Evolutionary conservation across 2,329 filamentous ascomycete genomes (phyloP).

Genomic region (Aspergillus puulaauensis): DNA sequence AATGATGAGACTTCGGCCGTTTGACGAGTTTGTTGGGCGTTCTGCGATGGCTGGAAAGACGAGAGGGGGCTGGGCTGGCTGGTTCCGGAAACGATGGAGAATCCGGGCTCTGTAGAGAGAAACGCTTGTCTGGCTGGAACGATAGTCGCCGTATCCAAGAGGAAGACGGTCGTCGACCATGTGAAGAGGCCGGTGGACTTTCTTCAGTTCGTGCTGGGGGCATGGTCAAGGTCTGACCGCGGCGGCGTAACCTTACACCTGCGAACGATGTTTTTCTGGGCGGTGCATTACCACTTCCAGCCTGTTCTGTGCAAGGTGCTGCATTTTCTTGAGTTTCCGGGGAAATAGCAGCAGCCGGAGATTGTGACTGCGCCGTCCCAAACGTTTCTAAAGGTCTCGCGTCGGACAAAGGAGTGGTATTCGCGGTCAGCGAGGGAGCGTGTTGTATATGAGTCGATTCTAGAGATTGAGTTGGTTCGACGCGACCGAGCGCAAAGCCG

Average conservation of each 20-base stretch:
- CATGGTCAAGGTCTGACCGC: conserved; percentile 38
- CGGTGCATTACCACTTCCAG: conserved; percentile 19
- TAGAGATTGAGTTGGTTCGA: conserved; percentile 36
- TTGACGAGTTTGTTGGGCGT: conserved; percentile 64
- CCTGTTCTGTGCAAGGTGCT: conserved; percentile 9
- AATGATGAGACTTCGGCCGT: conserved; percentile 56
- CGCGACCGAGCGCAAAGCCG: conserved; percentile 58
- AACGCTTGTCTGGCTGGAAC: conserved; percentile 48
- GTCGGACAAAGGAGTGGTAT: conserved; percentile 16
- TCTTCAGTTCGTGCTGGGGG: conserved; percentile 29
- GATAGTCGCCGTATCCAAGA: conserved; percentile 61
- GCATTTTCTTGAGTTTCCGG: conserved; percentile 16
- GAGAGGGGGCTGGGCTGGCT: conserved; percentile 49
- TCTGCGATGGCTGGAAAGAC: conserved; percentile 30
- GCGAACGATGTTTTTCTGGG: conserved; percentile 29
- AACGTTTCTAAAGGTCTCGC: conserved; percentile 21
- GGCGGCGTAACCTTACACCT: conserved; percentile 32
- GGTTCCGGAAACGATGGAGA: conserved; percentile 57
- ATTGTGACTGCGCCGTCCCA: conserved; percentile 16
- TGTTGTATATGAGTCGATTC: conserved; percentile 27
- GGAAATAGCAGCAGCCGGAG: conserved; percentile 8
- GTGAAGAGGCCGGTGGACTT: conserved; percentile 23
- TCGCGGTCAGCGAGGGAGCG: conserved; percentile 14
- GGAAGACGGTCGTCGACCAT: conserved; percentile 42
- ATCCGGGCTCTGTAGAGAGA: conserved; percentile 50